Base-by-base conservation (phyloP, 2,329 filamentous ascomycete genomes). In the Colletotrichum godetiae region DNA sequence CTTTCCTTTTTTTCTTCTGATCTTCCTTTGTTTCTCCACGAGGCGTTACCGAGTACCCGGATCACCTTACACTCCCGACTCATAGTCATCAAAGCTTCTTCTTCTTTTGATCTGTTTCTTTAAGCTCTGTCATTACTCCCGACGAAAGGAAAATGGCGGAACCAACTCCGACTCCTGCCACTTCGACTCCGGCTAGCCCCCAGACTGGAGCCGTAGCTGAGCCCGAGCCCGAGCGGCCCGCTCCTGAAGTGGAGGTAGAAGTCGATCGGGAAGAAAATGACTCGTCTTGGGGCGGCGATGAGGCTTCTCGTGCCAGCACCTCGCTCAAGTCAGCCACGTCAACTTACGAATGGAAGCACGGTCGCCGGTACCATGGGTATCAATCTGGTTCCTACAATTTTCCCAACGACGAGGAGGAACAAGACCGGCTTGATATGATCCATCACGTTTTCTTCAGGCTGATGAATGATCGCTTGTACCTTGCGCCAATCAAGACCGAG, bases 311-410 rank as follows among this genome's bases (percentile, higher is more conserved):
- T 15, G 59, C 69, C 37, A 72, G 65, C 59, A 72, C 63, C 35
- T 68, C 64, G 5, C 35, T 72, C 13, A 31, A 24, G 12, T 72
- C 69, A n/a, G 63, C 49, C 13, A 57, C 61, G n/a, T 53, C 63
- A 6, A 55, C 29, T 7, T 72, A 72, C 35, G 69, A 68, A 27
- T 64, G 59, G 52, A 67, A 73, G 31, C 74, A 75, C 37, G 67
- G 63, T 8, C 70, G 71, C 11, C 46, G 67, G 8, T 72, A 71
- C n/a, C 67, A 74, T 24, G 68, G 53, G 15, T 76, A 74, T 33
- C 67, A 66, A n/a, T 63, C 63, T 8, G 69, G 75, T 5, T 27
- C 33, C 1, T 76, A 82, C 60, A 79, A 76, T 24, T 82, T 82
- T 27, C 82, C 42, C 19, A 49, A 49, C 3, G 42, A 49, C 19